phyloP scores from a whole-genome alignment of 2,329 filamentous ascomycete genomes.

The Hymenotorrendiella dingleyae region DNA sequence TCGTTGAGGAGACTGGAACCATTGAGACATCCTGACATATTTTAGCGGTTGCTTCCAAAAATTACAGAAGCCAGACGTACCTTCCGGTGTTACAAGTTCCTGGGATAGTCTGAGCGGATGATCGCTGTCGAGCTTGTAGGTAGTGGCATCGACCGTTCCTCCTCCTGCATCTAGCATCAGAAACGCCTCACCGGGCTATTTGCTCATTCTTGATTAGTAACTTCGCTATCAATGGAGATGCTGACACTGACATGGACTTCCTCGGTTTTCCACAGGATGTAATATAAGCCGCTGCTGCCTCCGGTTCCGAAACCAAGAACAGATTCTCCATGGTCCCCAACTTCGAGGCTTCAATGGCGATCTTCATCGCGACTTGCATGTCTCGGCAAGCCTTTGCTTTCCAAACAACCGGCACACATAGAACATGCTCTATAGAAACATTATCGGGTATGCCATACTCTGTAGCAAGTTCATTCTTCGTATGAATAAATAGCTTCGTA shows the following conservation, averaged over 20 bases:
- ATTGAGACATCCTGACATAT: slow-evolving; percentile 1
- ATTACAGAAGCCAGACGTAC: slow-evolving; percentile 4
- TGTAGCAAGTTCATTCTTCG: slow-evolving; percentile 6
- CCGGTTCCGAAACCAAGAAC: slow-evolving; percentile 23
- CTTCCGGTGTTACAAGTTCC: slow-evolving; percentile 18
- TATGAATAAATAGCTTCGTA: slow-evolving; percentile 11
- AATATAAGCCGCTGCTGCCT: slow-evolving; percentile 8
- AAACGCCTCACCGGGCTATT: slow-evolving; percentile 18
- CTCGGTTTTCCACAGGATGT: slow-evolving; percentile 6
- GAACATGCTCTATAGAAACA: slow-evolving; percentile 9
- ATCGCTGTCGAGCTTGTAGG: slow-evolving; percentile 19
- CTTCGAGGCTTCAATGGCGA: slow-evolving; percentile 3
- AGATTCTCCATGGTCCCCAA: slow-evolving; percentile 16
- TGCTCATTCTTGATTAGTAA: neutral
- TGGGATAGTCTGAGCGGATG: slow-evolving; percentile 18
- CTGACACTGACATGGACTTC: slow-evolving; percentile 2
- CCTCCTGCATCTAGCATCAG: slow-evolving; percentile 24
- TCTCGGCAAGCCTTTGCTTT: slow-evolving; percentile 10
- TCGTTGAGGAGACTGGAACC: slow-evolving; percentile 18
- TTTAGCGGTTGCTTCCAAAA: neutral
- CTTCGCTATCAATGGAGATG: neutral
- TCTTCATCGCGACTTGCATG: slow-evolving; percentile 15
- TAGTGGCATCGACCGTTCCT: slow-evolving; percentile 26
- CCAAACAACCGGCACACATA: slow-evolving; percentile 16
- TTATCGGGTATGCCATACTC: neutral